A percentile compares a stretch with the other conserved stretches of the same genome.
Evolutionary conservation across 371 early-diverging fungal genomes (phyloP).

Genomic region (Mucor piriformis): DNA sequence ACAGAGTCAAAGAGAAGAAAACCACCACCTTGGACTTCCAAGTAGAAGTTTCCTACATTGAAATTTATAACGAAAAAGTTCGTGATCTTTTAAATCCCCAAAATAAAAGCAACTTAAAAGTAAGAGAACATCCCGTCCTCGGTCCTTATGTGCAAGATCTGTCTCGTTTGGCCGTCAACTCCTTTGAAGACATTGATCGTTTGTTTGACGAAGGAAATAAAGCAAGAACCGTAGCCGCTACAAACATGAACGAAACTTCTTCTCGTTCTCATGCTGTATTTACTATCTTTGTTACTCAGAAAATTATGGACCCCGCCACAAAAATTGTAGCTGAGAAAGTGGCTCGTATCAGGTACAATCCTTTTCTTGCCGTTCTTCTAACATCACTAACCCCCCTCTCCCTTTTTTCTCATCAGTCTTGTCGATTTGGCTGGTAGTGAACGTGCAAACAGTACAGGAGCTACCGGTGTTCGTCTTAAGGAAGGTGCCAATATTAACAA

Average conservation of each 20-base stretch:
- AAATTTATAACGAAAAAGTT: conserved; percentile 83
- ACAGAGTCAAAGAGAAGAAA: conserved; percentile 48
- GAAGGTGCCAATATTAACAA: conserved; percentile 98
- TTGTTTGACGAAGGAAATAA: conserved; percentile 86
- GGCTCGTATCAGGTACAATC: conserved; percentile 54
- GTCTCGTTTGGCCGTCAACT: conserved; percentile 74
- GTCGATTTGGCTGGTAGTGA: conserved; percentile 94
- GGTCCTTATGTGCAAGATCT: conserved; percentile 91
- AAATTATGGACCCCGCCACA: conserved; percentile 51
- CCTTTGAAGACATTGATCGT: conserved; percentile 70
- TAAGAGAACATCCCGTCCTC: conserved; percentile 81
- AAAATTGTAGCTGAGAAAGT: conserved; percentile 69
- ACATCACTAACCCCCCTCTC: no score
- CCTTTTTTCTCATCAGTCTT: no score
- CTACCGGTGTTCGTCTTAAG: conserved; percentile 89
- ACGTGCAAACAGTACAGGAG: conserved; percentile 90
- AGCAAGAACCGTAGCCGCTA: conserved; percentile 86
- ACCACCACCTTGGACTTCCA: conserved; percentile 56
- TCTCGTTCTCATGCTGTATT: conserved; percentile 94
- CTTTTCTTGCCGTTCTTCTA: neutral
- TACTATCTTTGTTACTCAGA: conserved; percentile 76
- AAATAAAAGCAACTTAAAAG: conserved; percentile 71
- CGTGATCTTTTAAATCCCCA: conserved; percentile 82
- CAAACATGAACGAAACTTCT: conserved; percentile 92
- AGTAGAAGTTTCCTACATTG: conserved; percentile 83